Base-by-base conservation (phyloP, 2,329 filamentous ascomycete genomes). In the Alternaria ethzedia region DNA sequence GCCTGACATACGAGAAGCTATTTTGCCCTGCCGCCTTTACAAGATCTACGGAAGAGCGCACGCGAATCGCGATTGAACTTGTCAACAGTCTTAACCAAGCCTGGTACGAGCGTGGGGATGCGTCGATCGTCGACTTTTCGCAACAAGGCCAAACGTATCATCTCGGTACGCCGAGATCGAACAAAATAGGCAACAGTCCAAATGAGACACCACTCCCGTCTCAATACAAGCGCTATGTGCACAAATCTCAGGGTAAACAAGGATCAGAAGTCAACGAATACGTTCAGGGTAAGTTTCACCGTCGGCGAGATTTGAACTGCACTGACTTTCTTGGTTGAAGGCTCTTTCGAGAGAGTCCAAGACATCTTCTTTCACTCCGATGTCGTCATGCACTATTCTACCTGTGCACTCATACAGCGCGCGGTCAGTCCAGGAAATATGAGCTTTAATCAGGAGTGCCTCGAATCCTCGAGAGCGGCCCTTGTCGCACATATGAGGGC, bases 21-120 rank as follows among this genome's bases (percentile, higher is more conserved):
- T 81, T 79, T 59, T 79, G 75, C 52, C 78, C 78, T 10, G 77
- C 75, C 13, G 76, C 75, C 7, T 79, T 78, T 45, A 59, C 71
- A 5, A 72, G 63, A 26, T 64, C 75, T 1, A 57, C 60, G 3
- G 70, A 74, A 54, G 74, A 77, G 30, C 72, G 78, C 3, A 69
- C 69, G 3, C 69, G 59, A 12, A 73, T 65, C 1, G 76, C 76
- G 8, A 65, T 64, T 8, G 70, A 75, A 8, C 70, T 79, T 15
- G 69, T 76, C 25, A 61, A 69, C 17, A 58, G 66, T 6, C 62
- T 80, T 57, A 74, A 78, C 26, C 59, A 72, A 51, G 68, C 70
- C 6, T 78, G 75, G 74, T 67, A 64, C 30, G 74, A 75, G 32
- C 69, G 75, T 36, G 72, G 72, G 15, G 72, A 75, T 28, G 70